Base-by-base conservation (phyloP, 2,329 filamentous ascomycete genomes). In the Pseudogymnoascus sp. region DNA sequence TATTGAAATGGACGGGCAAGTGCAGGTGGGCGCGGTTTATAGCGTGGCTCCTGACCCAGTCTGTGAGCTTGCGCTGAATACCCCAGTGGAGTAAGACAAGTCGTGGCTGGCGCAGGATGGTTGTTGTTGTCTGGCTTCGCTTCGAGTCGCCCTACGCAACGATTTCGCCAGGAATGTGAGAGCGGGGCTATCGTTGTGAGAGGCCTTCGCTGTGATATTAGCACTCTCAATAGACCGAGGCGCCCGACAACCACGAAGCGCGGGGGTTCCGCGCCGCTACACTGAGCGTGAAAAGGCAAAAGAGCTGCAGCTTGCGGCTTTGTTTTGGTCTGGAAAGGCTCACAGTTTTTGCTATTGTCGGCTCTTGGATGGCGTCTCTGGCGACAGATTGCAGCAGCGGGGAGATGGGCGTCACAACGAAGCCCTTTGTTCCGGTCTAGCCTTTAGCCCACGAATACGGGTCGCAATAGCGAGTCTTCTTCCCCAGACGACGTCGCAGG, bases 61-160 rank as follows among this genome's bases (percentile, higher is more conserved):
- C 49, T 25, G 49, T 14, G 28, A 35, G 49, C 49, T 33, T 33
- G 28, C 49, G 28, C 49, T 33, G 49, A 3, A 33, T 22, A 55
- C 28, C 28, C 49, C 16, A 22, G 49, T 55, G 28, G 49, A 55
- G 49, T 33, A 55, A 33, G 49, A 55, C 49, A 55, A 35, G 49
- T 55, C 28, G 49, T 55, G 49, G 49, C n/a, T 55, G 49, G 28
- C 49, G 49, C 16, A 55, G 28, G 19, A 33, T 55, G 49, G 16
- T 55, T 55, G 49, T 55, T 33, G 49, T 55, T 55, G 49, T 33
- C 49, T 55, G 49, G 22, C 19, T 55, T 55, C 49, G 49, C 49
- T 55, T 55, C 28, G 49, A 55, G 28, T 33, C 49, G 28, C 49
- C 49, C 49, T 33, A 55, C 33, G 16, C n/a, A 33, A 55, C 49